Evolutionary conservation across 1,284 basidiomycete genomes (phyloP).

Genomic region (Melampsora larici-populina): DNA sequence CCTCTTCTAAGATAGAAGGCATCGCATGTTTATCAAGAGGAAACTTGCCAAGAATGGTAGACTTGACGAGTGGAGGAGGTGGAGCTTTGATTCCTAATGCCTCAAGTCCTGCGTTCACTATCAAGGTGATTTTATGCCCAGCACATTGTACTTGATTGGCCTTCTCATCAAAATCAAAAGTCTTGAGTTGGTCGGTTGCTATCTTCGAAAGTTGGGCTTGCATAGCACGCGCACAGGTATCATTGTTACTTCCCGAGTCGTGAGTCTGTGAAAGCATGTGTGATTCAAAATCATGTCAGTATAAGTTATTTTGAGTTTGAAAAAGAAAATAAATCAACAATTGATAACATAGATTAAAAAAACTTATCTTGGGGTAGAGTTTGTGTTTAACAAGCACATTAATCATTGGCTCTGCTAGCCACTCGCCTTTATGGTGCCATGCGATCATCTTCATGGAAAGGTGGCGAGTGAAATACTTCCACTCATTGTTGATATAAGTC

Average conservation of each 20-base stretch:
- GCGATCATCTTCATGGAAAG: not conserved
- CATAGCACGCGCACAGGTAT: too few species aligned
- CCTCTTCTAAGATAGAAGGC: slow-evolving; percentile 10
- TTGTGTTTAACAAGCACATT: too few species aligned
- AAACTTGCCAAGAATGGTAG: not conserved
- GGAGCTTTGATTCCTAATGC: not conserved
- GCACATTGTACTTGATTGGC: not conserved
- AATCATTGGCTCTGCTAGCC: too few species aligned
- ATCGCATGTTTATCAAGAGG: not conserved
- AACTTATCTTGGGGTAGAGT: too few species aligned
- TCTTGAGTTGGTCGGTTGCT: too few species aligned
- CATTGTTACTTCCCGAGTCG: slow-evolving; percentile 10
- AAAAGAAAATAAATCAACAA: not conserved
- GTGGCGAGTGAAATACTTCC: not conserved
- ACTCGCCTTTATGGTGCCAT: slow-evolving; percentile 28
- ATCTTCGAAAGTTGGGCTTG: too few species aligned
- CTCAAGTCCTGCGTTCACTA: not conserved
- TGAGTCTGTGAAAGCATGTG: too few species aligned
- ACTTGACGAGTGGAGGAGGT: not conserved
- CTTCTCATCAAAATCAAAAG: too few species aligned
- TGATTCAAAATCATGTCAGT: too few species aligned
- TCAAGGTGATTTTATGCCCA: slow-evolving; percentile 12
- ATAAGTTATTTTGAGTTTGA: too few species aligned
- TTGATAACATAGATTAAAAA: not conserved
- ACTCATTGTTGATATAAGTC: not conserved